phyloP scores from a whole-genome alignment of 192 early-diverging fungal species.

The Linnemannia elongata region DNA sequence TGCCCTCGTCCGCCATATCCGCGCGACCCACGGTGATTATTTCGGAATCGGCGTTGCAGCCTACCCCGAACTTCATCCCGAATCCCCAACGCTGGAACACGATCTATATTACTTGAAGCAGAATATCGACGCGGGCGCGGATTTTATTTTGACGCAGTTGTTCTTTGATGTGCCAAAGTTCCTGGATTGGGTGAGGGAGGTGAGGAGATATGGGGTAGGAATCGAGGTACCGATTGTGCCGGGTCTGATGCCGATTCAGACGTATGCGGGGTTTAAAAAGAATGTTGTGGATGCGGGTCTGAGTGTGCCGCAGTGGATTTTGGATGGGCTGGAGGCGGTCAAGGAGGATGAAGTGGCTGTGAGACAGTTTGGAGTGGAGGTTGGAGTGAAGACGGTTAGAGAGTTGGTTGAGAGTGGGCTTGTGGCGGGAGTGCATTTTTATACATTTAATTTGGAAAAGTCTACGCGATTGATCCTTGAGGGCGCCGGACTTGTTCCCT shows the following conservation, averaged over 20 bases:
- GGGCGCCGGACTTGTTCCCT: slow-evolving; percentile 68
- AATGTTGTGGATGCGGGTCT: slow-evolving; percentile 71
- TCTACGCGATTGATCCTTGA: slow-evolving; percentile 85
- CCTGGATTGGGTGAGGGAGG: slow-evolving; percentile 74
- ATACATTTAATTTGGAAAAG: slow-evolving; percentile 91
- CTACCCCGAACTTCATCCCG: slow-evolving; percentile 93
- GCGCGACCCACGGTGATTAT: slow-evolving; percentile 84
- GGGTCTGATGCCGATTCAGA: slow-evolving; percentile 94
- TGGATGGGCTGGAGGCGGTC: slow-evolving; percentile 84
- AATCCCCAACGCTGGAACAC: slow-evolving; percentile 74
- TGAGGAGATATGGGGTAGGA: slow-evolving; percentile 71
- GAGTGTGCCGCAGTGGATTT: slow-evolving; percentile 79
- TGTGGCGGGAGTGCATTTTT: slow-evolving; percentile 87
- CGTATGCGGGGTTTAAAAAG: slow-evolving; percentile 87
- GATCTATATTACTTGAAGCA: slow-evolving; percentile 84
- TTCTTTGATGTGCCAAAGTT: slow-evolving; percentile 91
- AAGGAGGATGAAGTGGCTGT: slow-evolving; percentile 95
- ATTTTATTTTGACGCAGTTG: slow-evolving; percentile 95
- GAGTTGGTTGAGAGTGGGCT: slow-evolving; percentile 61
- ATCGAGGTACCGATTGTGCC: slow-evolving; percentile 87
- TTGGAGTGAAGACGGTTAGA: slow-evolving; percentile 80
- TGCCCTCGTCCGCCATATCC: slow-evolving; percentile 91
- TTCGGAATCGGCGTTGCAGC: slow-evolving; percentile 97
- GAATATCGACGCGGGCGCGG: slow-evolving; percentile 92
- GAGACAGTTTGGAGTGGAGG: slow-evolving; percentile 86